These are phyloP conservation scores for Penicillium sp. DNA, from an alignment of 2,329 filamentous ascomycete species.

Conservation along the genomic window DNA sequence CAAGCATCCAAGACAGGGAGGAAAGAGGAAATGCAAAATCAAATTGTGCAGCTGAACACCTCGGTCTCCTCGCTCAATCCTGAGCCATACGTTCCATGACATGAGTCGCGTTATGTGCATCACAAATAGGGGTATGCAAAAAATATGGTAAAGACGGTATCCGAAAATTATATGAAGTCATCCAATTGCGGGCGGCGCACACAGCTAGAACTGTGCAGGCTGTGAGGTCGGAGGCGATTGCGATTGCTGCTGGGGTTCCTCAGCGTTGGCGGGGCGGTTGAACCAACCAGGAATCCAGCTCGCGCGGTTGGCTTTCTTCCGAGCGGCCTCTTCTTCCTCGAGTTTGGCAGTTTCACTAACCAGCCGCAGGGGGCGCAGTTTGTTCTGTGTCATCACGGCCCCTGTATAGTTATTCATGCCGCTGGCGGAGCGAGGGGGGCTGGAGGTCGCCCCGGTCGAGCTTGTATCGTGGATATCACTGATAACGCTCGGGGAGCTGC, in stretches of 20 bases:
- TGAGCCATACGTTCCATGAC: conserved; percentile 20
- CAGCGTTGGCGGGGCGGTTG: conserved; percentile 39
- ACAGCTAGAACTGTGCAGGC: conserved; percentile 11
- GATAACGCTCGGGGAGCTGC: conserved; percentile 67
- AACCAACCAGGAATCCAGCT: conserved; percentile 54
- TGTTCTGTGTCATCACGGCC: conserved; percentile 67
- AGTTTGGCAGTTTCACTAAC: conserved; percentile 58
- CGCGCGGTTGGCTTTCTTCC: conserved; percentile 50
- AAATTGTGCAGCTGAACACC: conserved; percentile 18
- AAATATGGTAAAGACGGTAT: conserved; percentile 24
- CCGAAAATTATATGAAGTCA: conserved; percentile 27
- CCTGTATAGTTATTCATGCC: conserved; percentile 71
- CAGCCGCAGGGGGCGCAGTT: conserved; percentile 81
- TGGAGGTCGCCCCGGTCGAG: conserved; percentile 53
- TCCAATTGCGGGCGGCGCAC: conserved; percentile 9
- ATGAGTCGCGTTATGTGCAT: conserved; percentile 29
- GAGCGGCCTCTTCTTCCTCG: conserved; percentile 47
- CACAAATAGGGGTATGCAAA: conserved; percentile 28
- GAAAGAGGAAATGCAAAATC: conserved; percentile 7
- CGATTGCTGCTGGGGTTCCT: conserved; percentile 21
- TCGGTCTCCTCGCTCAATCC: conserved; percentile 11
- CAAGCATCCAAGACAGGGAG: background rate
- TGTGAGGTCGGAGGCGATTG: conserved; percentile 10
- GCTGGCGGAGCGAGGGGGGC: conserved; percentile 66
- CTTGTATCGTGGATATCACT: conserved; percentile 53